These are phyloP conservation scores for Termitomyces sp. DNA, from an alignment of 768 basidiomycete species.

Conservation along the genomic window DNA sequence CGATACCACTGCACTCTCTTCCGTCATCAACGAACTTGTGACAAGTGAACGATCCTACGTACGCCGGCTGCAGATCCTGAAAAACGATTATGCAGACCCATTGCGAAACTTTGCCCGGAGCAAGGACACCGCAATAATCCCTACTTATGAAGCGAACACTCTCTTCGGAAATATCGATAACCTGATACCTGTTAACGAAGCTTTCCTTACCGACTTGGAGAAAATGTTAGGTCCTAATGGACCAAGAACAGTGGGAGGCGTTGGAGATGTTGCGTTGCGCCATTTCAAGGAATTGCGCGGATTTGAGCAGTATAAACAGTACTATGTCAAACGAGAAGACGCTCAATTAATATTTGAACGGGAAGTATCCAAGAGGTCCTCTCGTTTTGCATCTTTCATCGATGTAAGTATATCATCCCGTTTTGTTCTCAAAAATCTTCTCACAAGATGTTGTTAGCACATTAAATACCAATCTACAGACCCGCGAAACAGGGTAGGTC, in stretches of 20 bases:
- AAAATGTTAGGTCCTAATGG: slow-evolving; percentile 66
- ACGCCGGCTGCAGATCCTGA: slow-evolving; percentile 73
- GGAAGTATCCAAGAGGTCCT: slow-evolving; percentile 74
- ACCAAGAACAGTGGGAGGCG: slow-evolving; percentile 45
- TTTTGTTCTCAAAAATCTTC: background rate
- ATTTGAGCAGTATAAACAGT: slow-evolving; percentile 89
- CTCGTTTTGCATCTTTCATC: slow-evolving; percentile 79
- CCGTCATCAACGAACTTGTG: slow-evolving; percentile 82
- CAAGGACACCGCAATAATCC: slow-evolving; percentile 84
- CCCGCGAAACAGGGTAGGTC: slow-evolving; percentile 72
- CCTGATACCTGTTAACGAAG: slow-evolving; percentile 83
- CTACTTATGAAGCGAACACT: slow-evolving; percentile 85
- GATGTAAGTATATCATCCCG: slow-evolving; percentile 52
- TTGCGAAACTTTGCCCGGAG: slow-evolving; percentile 79
- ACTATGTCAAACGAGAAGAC: slow-evolving; percentile 90
- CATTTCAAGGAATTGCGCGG: slow-evolving; percentile 83
- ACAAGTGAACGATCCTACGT: slow-evolving; percentile 89
- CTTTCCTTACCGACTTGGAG: slow-evolving; percentile 80
- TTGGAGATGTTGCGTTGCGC: slow-evolving; percentile 81
- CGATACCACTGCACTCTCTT: slow-evolving; percentile 58
- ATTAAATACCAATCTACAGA: slow-evolving; percentile 83
- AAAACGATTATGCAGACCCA: slow-evolving; percentile 87
- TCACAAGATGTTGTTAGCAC: slow-evolving; percentile 39
- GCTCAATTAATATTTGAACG: slow-evolving; percentile 84
- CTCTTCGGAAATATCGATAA: slow-evolving; percentile 94